Evolutionary conservation across 2,329 filamentous ascomycete species (phyloP).

Genomic region (Allantophomopsis cytisporea): DNA sequence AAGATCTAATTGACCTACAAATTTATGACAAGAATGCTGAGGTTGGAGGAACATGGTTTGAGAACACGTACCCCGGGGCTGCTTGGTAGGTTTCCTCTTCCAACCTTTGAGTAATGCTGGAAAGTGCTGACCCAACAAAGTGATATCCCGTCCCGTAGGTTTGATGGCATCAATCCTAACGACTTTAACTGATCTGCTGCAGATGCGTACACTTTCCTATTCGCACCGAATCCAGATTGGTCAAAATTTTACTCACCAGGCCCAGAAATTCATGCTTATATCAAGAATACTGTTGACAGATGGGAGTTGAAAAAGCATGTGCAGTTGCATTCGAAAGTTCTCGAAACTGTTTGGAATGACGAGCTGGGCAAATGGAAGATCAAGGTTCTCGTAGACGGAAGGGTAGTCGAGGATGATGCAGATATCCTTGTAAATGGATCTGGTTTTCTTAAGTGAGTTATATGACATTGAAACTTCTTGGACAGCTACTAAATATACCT

Average conservation of each 20-base stretch:
- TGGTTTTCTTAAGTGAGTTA: constrained; percentile 16
- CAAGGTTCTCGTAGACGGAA: constrained; percentile 24
- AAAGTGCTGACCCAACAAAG: too few relatives aligned
- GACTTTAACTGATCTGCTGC: constrained; percentile 1
- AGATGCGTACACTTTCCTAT: constrained; percentile 33
- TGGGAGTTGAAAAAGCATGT: constrained; percentile 38
- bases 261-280: constrained; percentile 40
- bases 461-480: neutral
- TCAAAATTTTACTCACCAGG: constrained; percentile 39
- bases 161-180: too few relatives aligned
- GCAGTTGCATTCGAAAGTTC: constrained; percentile 37
- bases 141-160: too few relatives aligned
- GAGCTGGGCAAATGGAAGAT: constrained; percentile 31
- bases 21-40: constrained; percentile 38
- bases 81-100: too few relatives aligned
- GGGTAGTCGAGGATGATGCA: constrained; percentile 7
- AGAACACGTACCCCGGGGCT: constrained; percentile 21
- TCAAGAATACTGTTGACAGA: constrained; percentile 33
- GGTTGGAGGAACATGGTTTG: constrained; percentile 36
- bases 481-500: neutral
- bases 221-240: constrained; percentile 43
- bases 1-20: neutral
- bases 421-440: constrained; percentile 3
- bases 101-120: constrained; percentile 8
- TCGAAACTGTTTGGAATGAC: constrained; percentile 38